Conservation (phyloP, 2,329 filamentous ascomycete genomes). For the Clonostachys rosea region DNA sequence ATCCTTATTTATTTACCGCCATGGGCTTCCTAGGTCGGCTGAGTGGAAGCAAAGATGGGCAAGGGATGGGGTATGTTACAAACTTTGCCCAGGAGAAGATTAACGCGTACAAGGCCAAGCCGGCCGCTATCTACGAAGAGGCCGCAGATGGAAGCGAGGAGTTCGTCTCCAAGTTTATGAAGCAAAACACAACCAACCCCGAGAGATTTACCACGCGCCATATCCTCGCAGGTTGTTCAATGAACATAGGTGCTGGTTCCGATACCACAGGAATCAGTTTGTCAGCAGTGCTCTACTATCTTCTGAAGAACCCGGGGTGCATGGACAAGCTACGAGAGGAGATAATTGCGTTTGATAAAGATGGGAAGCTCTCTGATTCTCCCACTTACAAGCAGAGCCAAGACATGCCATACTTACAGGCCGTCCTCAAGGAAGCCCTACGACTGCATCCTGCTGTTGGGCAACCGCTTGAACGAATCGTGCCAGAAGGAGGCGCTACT, state of each 20-base stretch:
- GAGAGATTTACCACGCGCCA: conserved; percentile 6
- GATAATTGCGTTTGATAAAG: conserved; percentile 12
- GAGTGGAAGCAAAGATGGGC: conserved; percentile 6
- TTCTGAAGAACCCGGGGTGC: conserved; percentile 22
- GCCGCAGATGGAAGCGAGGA: not conserved
- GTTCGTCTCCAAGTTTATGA: conserved; percentile 12
- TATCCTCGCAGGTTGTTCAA: conserved; percentile 9
- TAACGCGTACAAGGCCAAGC: not conserved
- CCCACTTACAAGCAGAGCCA: conserved; percentile 17
- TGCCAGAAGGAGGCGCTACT: conserved; percentile 35
- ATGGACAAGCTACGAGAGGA: conserved; percentile 14
- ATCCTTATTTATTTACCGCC: conserved; percentile 7
- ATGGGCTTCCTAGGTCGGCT: conserved; percentile 7
- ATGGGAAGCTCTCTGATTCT: conserved; percentile 2
- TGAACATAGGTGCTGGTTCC: conserved; percentile 24
- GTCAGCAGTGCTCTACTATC: conserved; percentile 33
- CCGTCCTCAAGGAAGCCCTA: conserved; percentile 45
- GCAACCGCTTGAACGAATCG: conserved; percentile 40
- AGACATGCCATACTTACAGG: conserved; percentile 26
- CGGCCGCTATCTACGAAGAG: not conserved
- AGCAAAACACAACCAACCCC: conserved; percentile 19
- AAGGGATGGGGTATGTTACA: conserved; percentile 11
- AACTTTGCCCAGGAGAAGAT: conserved; percentile 5
- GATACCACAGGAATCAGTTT: conserved; percentile 45
- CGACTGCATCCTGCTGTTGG: conserved; percentile 43